Base-by-base conservation (phyloP, 2,329 filamentous ascomycete species). In the Diaporthe citrichinensis region DNA sequence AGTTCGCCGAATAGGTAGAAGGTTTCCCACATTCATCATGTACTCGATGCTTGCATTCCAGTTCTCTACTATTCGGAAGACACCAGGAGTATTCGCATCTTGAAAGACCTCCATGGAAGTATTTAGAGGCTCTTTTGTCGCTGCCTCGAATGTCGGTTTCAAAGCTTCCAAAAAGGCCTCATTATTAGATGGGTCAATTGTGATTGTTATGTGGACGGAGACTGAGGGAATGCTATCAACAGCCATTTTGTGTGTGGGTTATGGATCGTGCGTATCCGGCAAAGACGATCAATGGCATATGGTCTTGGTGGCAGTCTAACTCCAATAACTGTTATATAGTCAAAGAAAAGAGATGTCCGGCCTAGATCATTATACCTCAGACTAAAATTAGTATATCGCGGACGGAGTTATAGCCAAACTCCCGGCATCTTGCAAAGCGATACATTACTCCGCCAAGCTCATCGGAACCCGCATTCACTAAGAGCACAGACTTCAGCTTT, bases 61-160 rank as follows among this genome's bases (percentile, higher is more conserved):
- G 9, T 59, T 59, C 34, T 59, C 57, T 14, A 59, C 10, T 39
- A 59, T 59, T n/a, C 57, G 57, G 57, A 59, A 59, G 57, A 39
- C 23, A n/a, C 57, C 57, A n/a, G 57, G 57, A 10, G 31, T 59
- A 10, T 36, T 59, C 5, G 57, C 57, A 59, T 59, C 34, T n/a
- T 59, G 57, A 23, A 59, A 59, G 1, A 59, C 57, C 15, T 59
- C 57, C 31, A 59, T 59, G 20, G 31, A 59, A 2, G 57, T 34
- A 14, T 59, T 59, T 4, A 59, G 20, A 39, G 57, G 57, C 57
- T 59, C 57, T n/a, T 39, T 39, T 14, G 20, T 59, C 17, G 31
- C 57, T 39, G 31, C 57, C 20, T 59, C 57, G 34, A 59, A 59
- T 15, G 57, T 39, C 9, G 57, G 57, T 34, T n/a, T 59, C 57